Conservation (phyloP, 208 protist genomes). For the Perkinsela sp. region DNA sequence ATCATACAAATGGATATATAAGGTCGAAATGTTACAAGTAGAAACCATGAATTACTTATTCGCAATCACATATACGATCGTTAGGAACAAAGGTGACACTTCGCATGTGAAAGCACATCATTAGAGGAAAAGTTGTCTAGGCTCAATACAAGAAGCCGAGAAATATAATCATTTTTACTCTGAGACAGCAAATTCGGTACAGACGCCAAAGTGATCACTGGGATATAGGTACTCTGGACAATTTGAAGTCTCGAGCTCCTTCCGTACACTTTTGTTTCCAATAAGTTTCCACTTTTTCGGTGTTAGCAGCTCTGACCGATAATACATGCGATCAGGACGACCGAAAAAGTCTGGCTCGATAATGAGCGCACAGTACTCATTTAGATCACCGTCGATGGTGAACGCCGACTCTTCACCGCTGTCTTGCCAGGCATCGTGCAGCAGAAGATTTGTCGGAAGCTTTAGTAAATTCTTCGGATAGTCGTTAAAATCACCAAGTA, state of each 20-base stretch:
- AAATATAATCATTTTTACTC: too few species aligned
- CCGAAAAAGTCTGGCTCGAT: constrained; percentile 68
- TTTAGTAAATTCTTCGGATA: constrained; percentile 48
- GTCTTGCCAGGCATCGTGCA: constrained; percentile 38
- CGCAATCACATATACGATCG: too few species aligned
- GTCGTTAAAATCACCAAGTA: constrained; percentile 69
- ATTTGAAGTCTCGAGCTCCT: constrained; percentile 28
- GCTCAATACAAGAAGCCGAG: too few species aligned
- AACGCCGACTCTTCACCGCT: constrained; percentile 19
- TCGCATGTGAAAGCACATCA: too few species aligned
- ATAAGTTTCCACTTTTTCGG: constrained; percentile 37
- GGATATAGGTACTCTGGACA: constrained; percentile 53
- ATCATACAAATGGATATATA: too few species aligned
- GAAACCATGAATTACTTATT: too few species aligned
- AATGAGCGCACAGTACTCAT: constrained; percentile 57
- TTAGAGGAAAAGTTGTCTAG: too few species aligned
- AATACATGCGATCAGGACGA: constrained; percentile 45
- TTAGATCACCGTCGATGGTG: constrained; percentile 42
- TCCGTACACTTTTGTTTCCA: constrained; percentile 40
- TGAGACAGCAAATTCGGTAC: constrained; percentile 24
- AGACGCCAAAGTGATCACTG: constrained; percentile 59
- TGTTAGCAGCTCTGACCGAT: constrained; percentile 17
- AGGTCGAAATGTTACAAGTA: too few species aligned
- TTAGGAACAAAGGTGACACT: too few species aligned
- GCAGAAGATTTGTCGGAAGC: constrained; percentile 34